phyloP scores from a whole-genome alignment of 2,329 filamentous ascomycete genomes.

The Akanthomyces dipterigenus region DNA sequence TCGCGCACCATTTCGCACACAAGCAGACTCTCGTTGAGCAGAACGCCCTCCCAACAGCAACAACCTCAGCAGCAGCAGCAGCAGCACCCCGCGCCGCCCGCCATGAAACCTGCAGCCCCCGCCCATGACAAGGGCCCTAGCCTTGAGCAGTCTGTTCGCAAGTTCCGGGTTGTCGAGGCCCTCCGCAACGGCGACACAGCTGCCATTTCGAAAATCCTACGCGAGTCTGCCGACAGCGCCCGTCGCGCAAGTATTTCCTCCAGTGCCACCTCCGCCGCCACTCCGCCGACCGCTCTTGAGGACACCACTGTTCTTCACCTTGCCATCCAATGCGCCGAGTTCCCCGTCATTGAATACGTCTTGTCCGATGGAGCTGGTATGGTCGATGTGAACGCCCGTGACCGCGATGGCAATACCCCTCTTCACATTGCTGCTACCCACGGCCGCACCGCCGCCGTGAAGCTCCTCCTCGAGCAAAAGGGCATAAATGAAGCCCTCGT shows the following conservation, averaged over 20 bases:
- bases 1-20: conserved; percentile 33
- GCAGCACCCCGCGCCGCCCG: conserved; percentile 24
- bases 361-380: conserved; percentile 62
- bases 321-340: conserved; percentile 91
- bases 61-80: conserved; percentile 25
- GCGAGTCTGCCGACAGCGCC: conserved; percentile 52
- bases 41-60: conserved; percentile 28
- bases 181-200: conserved; percentile 84
- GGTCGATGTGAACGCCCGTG: conserved; percentile 81
- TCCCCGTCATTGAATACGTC: conserved; percentile 90
- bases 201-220: conserved; percentile 79
- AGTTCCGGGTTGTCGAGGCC: conserved; percentile 91
- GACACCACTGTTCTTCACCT: conserved; percentile 90
- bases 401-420: conserved; percentile 90
- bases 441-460: conserved; percentile 73
- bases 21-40: conserved; percentile 41
- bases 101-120: not conserved
- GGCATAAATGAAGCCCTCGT: conserved; percentile 81
- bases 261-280: conserved; percentile 34
- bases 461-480: conserved; percentile 72
- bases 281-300: conserved; percentile 47
- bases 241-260: conserved; percentile 53
- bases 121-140: conserved; percentile 41
- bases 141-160: conserved; percentile 88
- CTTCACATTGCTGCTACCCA: conserved; percentile 82